Percentiles rank a stretch among this genome's conserved stretches.
These are phyloP conservation scores for Alternaria metachromatica DNA, from an alignment of 2,329 filamentous ascomycete genomes.

Conservation along the genomic window DNA sequence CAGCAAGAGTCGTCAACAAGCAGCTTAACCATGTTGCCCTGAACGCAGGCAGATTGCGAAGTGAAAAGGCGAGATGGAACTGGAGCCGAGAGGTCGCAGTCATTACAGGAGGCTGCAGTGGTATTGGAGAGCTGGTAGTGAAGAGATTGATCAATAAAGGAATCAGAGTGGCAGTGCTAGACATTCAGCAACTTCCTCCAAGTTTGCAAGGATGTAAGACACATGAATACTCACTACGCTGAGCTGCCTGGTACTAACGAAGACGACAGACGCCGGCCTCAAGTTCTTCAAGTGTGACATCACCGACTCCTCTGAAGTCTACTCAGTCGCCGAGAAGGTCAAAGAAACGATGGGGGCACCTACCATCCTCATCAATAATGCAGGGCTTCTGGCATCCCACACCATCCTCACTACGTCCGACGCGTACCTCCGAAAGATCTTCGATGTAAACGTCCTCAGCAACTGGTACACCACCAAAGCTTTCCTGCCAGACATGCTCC, in stretches of 20 bases:
- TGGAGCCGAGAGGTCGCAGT: conserved; percentile 45
- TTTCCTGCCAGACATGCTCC: conserved; percentile 48
- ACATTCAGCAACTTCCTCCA: conserved; percentile 39
- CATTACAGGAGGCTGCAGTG: conserved; percentile 47
- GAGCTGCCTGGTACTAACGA: neutral
- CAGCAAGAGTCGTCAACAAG: conserved; percentile 36
- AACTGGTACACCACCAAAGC: conserved; percentile 45
- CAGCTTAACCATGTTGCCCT: conserved; percentile 41
- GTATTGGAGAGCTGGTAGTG: conserved; percentile 44
- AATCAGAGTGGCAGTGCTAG: conserved; percentile 43
- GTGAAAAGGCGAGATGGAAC: conserved; percentile 44
- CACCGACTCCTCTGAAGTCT: conserved; percentile 37
- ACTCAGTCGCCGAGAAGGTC: conserved; percentile 32
- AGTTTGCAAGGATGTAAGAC: conserved; percentile 36
- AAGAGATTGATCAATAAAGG: conserved; percentile 34
- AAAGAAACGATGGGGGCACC: conserved; percentile 32
- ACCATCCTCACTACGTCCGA: conserved; percentile 43
- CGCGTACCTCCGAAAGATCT: conserved; percentile 41
- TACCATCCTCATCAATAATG: conserved; percentile 48
- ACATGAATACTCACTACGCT: neutral
- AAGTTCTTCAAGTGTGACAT: conserved; percentile 45
- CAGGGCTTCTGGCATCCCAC: conserved; percentile 39
- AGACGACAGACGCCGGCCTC: conserved; percentile 33
- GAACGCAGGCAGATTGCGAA: conserved; percentile 49
- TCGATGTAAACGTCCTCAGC: conserved; percentile 47